These are phyloP conservation scores for Ganoderma multipileum DNA, from an alignment of 1,284 basidiomycete species.

Conservation along the genomic window DNA sequence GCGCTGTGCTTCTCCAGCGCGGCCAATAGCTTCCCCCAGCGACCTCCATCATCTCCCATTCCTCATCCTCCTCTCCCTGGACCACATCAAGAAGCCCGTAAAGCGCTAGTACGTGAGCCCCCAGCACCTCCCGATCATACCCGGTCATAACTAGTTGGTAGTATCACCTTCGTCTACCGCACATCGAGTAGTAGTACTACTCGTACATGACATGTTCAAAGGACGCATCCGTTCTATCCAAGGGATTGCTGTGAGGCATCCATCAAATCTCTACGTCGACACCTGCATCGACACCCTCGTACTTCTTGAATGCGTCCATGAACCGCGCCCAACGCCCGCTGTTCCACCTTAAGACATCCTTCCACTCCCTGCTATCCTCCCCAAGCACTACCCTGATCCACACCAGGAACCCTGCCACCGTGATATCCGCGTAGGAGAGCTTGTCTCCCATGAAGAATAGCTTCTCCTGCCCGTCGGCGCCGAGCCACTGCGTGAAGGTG, in stretches of 20 bases:
- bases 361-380: slow-evolving; percentile 48
- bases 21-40: too few species aligned
- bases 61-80: too few species aligned
- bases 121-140: too few species aligned
- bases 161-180: too few species aligned
- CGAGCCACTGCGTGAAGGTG: slow-evolving; percentile 41
- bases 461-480: slow-evolving; percentile 36
- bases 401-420: slow-evolving; percentile 39
- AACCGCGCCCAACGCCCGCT: slow-evolving; percentile 49
- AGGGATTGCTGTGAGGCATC: not conserved
- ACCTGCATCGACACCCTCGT: slow-evolving; percentile 30
- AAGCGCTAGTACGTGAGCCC: too few species aligned
- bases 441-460: slow-evolving; percentile 36
- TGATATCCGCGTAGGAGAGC: slow-evolving; percentile 47
- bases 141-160: too few species aligned
- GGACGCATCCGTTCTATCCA: too few species aligned
- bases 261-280: slow-evolving; percentile 6
- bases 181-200: too few species aligned
- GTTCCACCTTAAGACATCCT: slow-evolving; percentile 43
- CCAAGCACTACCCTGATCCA: slow-evolving; percentile 42
- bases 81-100: too few species aligned
- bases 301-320: slow-evolving; percentile 42
- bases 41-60: too few species aligned
- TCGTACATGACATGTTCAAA: not conserved
- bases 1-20: too few species aligned